phyloP scores from a whole-genome alignment of 2,329 filamentous ascomycete species.

The Trichoderma endophyticum region DNA sequence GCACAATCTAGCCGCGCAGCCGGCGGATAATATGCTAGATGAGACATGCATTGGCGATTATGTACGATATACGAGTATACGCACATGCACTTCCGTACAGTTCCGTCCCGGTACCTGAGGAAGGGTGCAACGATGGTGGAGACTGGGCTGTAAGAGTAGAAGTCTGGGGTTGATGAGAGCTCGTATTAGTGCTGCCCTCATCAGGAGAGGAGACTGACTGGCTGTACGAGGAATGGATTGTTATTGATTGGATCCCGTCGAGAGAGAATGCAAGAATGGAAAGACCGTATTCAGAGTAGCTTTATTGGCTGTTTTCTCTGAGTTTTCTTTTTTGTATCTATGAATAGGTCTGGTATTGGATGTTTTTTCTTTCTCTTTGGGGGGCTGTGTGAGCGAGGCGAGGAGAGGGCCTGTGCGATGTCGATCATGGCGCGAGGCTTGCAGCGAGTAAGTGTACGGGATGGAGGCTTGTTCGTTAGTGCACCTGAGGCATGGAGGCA shows the following conservation, averaged over 20 bases:
- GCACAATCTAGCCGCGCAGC: background rate
- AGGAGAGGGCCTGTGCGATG: background rate
- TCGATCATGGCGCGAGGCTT: background rate
- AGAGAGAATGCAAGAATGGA: background rate
- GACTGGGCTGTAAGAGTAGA: background rate
- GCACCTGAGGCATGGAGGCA: background rate
- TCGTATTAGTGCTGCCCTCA: background rate
- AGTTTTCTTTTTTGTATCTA: background rate
- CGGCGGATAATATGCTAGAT: background rate
- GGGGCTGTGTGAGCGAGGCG: background rate
- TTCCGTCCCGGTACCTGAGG: background rate
- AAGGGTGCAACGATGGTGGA: background rate
- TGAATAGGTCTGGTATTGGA: background rate
- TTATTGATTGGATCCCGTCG: background rate
- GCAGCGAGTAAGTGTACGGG: background rate
- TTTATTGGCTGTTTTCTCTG: background rate
- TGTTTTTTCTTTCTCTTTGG: background rate
- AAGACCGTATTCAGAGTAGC: background rate
- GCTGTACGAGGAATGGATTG: background rate
- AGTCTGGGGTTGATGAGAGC: background rate
- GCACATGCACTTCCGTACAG: background rate
- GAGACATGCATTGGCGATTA: conserved; percentile 4
- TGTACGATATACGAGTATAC: background rate
- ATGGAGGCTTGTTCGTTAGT: background rate
- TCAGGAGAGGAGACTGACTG: background rate